A percentile compares a stretch with the other conserved stretches of the same genome.
These are phyloP conservation scores for Naumovozyma castellii DNA, from an alignment of 805 yeast genomes.

Conservation along the genomic window DNA sequence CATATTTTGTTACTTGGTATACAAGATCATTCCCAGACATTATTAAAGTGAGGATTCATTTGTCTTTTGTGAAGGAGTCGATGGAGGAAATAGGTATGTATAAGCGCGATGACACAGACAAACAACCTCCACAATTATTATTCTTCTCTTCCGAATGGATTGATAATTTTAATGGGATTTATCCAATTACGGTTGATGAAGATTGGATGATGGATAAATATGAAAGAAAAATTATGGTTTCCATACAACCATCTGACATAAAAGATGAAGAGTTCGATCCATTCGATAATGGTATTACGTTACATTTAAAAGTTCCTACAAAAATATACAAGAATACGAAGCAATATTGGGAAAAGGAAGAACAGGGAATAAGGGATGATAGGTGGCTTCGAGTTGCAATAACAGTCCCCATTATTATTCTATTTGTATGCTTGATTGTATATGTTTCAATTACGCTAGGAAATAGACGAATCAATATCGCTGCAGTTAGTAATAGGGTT, in stretches of 20 bases:
- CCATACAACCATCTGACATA: slow-evolving; percentile 63
- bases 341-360: slow-evolving; percentile 35
- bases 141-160: slow-evolving; percentile 69
- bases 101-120: neutral
- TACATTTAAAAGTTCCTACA: slow-evolving; percentile 21
- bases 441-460: slow-evolving; percentile 48
- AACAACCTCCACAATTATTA: slow-evolving; percentile 19
- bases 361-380: slow-evolving; percentile 37
- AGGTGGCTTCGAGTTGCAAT: slow-evolving; percentile 55
- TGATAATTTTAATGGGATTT: slow-evolving; percentile 46
- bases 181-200: slow-evolving; percentile 48
- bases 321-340: slow-evolving; percentile 35
- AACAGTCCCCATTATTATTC: slow-evolving; percentile 55
- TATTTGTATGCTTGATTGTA: slow-evolving; percentile 45
- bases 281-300: slow-evolving; percentile 41
- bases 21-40: slow-evolving; percentile 48
- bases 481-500: slow-evolving; percentile 32
- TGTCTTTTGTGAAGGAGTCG: slow-evolving; percentile 48
- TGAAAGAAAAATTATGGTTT: slow-evolving; percentile 45
- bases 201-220: slow-evolving; percentile 53
- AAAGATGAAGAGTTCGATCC: slow-evolving; percentile 55
- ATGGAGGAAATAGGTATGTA: slow-evolving; percentile 35
- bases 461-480: slow-evolving; percentile 43
- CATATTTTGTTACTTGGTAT: slow-evolving; percentile 75
- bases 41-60: slow-evolving; percentile 53